Evolutionary conservation across 1,284 basidiomycete genomes (phyloP).

Genomic region (Veloboletus limbatus): DNA sequence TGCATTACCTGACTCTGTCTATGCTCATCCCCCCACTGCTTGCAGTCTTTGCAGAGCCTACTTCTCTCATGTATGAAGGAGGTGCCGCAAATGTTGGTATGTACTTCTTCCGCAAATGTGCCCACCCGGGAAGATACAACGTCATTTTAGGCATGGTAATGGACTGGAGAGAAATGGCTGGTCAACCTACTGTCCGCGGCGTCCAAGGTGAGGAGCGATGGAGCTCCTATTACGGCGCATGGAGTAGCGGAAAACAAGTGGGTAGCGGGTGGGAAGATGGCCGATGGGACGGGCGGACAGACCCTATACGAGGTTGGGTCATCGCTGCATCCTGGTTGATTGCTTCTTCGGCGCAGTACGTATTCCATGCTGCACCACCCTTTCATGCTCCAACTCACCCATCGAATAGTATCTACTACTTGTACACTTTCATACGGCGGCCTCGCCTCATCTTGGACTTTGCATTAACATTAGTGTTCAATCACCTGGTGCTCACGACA

Average conservation of each 20-base stretch:
- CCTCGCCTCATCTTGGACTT: constrained; percentile 96
- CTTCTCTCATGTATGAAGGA: constrained; percentile 80
- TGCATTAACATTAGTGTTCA: constrained; percentile 83
- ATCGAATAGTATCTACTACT: constrained; percentile 71
- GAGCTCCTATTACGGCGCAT: constrained; percentile 64
- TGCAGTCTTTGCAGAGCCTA: constrained; percentile 68
- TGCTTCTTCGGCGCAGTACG: constrained; percentile 79
- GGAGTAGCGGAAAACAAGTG: constrained; percentile 74
- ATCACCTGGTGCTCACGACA: constrained; percentile 88
- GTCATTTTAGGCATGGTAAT: constrained; percentile 78
- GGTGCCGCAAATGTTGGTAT: constrained; percentile 78
- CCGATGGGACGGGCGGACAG: constrained; percentile 59
- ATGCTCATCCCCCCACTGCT: constrained; percentile 83
- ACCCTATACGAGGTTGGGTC: constrained; percentile 82
- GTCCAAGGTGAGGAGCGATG: constrained; percentile 61
- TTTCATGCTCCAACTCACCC: constrained; percentile 13
- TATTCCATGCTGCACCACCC: constrained; percentile 31
- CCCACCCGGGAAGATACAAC: constrained; percentile 1
- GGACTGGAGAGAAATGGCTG: constrained; percentile 96
- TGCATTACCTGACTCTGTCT: constrained; percentile 89
- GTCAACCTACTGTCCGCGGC: constrained; percentile 67
- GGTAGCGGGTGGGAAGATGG: constrained; percentile 50
- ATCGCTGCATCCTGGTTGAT: constrained; percentile 81
- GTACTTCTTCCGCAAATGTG: constrained; percentile 24
- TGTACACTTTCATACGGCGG: constrained; percentile 84